These are phyloP conservation scores for Metschnikowia arizonensis DNA, from an alignment of 805 yeast genomes.

Conservation along the genomic window DNA sequence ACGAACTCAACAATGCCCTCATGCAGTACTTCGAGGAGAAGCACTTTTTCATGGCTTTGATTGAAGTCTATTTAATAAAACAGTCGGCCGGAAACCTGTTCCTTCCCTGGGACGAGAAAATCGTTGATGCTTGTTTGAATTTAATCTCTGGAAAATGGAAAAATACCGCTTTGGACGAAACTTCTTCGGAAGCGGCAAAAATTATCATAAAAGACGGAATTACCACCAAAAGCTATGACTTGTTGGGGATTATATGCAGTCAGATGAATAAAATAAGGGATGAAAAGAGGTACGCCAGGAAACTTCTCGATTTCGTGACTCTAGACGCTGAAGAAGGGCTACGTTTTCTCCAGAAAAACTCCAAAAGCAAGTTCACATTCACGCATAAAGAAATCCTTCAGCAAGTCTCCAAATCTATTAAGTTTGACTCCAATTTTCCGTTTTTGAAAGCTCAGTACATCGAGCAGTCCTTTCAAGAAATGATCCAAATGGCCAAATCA, in stretches of 20 bases:
- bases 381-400: constrained; percentile 31
- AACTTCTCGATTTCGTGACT: constrained; percentile 31
- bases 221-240: constrained; percentile 4
- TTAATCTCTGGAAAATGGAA: constrained; percentile 7
- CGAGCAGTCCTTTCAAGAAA: constrained; percentile 25
- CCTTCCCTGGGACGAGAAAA: constrained; percentile 8
- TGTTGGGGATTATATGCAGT: constrained; percentile 9
- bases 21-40: constrained; percentile 6
- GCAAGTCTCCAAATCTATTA: constrained; percentile 23
- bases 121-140: constrained; percentile 9
- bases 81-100: constrained; percentile 9
- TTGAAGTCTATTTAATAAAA: constrained; percentile 10
- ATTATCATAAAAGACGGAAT: background rate
- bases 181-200: background rate
- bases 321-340: constrained; percentile 27
- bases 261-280: constrained; percentile 20
- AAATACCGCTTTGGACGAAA: background rate
- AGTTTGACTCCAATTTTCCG: constrained; percentile 23
- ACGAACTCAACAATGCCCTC: constrained; percentile 14
- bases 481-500: background rate
- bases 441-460: constrained; percentile 33
- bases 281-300: constrained; percentile 26
- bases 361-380: constrained; percentile 24
- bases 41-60: constrained; percentile 1
- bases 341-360: constrained; percentile 26